Percentiles rank a stretch among this genome's conserved stretches.
phyloP scores from a whole-genome alignment of 768 basidiomycete species.

The Collybiopsis confluens region DNA sequence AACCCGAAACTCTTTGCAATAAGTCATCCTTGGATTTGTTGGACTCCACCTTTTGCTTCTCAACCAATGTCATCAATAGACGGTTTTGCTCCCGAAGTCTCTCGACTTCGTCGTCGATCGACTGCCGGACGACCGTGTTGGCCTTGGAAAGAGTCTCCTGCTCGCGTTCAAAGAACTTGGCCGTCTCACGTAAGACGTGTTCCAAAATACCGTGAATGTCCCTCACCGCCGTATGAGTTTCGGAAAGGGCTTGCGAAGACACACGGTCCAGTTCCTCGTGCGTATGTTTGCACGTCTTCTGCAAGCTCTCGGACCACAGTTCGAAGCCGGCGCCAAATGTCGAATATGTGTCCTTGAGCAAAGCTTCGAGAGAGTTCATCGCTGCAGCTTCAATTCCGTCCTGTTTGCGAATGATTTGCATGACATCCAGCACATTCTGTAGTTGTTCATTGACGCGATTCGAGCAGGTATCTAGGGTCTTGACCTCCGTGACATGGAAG shows the following conservation, averaged over 20 bases:
- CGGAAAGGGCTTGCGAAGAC: conserved; percentile 39
- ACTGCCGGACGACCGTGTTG: conserved; percentile 41
- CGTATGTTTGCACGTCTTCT: conserved; percentile 40
- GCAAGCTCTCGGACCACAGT: conserved; percentile 54
- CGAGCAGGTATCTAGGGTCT: conserved; percentile 46
- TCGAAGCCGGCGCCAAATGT: conserved; percentile 47
- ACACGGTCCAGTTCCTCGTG: conserved; percentile 42
- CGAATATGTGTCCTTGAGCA: conserved; percentile 50
- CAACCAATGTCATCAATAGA: conserved; percentile 54
- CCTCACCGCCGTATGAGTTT: conserved; percentile 57
- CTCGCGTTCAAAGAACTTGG: conserved; percentile 53
- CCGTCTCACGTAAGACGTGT: conserved; percentile 51
- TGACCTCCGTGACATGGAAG: conserved; percentile 53
- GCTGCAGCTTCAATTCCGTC: conserved; percentile 54
- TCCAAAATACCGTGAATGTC: conserved; percentile 59
- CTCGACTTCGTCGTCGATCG: conserved; percentile 48
- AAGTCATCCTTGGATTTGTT: conserved; percentile 70
- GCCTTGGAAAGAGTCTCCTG: conserved; percentile 45
- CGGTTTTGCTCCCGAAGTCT: conserved; percentile 71
- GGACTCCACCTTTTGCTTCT: conserved; percentile 61
- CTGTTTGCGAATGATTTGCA: conserved; percentile 51
- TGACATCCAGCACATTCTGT: conserved; percentile 44
- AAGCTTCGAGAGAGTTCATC: conserved; percentile 39
- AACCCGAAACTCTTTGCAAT: conserved; percentile 65
- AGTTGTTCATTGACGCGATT: conserved; percentile 56